Evolutionary conservation across 441 rosid species (phyloP), one percentile per base, ranked within the genome.

Genomic region (Francoa sonchifolia): DNA sequence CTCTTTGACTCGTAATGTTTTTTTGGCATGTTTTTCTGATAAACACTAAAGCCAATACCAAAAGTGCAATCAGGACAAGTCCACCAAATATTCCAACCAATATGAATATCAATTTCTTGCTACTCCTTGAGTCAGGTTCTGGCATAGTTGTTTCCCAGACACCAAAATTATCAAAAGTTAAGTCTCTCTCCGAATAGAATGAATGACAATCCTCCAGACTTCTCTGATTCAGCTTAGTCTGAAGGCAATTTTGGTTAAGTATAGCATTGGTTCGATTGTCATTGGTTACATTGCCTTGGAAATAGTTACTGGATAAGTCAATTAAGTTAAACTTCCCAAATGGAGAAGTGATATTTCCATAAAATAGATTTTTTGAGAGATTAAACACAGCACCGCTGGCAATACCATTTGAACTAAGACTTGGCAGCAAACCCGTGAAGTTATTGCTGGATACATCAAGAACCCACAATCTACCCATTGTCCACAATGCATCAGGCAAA

Each of bases 371-470:
- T 13, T 41, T 48, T 8, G 99, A 92, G 48, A 87, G 63, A 55
- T 87, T 65, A 38, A 92, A 61, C 40, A 31, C 27, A 18, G 69
- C 60, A 54, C 48, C 47, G 41, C 63, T 33, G 48, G 33, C 54
- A 57, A 60, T 70, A 50, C 43, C 16, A 57, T 34, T 61, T 32
- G 48, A 42, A 36, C 59, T 55, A 31, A 68, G 49, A 50, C 62
- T 67, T 0, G 81, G 85, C 30, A 92, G 61, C 57, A 43, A 1
- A 41, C 94, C 92, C 9, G 93, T 73, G 55, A 89, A 79, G 62
- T 81, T 81, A 58, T 92, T 92, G 48, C 56, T 57, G 12, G 95
- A 79, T 13, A 87, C 54, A 46, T 87, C 97, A 33, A 87, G 76
- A 48, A 75, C 11, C 40, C 32, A 61, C 61, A 92, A 59, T n/a